Conservation (phyloP, 2,329 filamentous ascomycete species). For the Hypomyces rosellus region DNA sequence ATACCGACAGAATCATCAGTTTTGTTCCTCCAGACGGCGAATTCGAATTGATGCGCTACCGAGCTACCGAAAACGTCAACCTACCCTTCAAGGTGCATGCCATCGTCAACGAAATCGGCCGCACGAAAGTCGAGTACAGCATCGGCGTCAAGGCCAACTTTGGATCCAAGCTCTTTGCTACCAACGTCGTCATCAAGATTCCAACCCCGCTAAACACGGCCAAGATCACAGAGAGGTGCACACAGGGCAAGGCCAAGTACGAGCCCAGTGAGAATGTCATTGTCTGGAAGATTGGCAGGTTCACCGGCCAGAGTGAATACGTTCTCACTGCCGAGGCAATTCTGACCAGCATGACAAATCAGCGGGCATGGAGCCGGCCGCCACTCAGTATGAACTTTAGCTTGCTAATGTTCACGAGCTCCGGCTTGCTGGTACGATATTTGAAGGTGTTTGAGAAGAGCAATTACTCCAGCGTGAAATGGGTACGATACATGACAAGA, state of each 20-base stretch:
- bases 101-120: slow-evolving; percentile 95
- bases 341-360: slow-evolving; percentile 94
- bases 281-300: slow-evolving; percentile 98
- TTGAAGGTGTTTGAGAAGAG: slow-evolving; percentile 99
- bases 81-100: slow-evolving; percentile 97
- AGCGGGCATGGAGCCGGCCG: slow-evolving; percentile 93
- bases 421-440: slow-evolving; percentile 84
- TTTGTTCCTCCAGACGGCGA: slow-evolving; percentile 96
- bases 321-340: slow-evolving; percentile 91
- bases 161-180: slow-evolving; percentile 90
- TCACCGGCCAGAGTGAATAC: slow-evolving; percentile 95
- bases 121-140: slow-evolving; percentile 97
- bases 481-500: slow-evolving; percentile 98
- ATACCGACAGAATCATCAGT: slow-evolving; percentile 91
- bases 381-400: slow-evolving; percentile 89
- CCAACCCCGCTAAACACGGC: slow-evolving; percentile 96
- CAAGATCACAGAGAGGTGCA: slow-evolving; percentile 84
- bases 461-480: slow-evolving; percentile 98
- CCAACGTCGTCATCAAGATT: slow-evolving; percentile 89
- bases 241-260: slow-evolving; percentile 96
- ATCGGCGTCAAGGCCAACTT: slow-evolving; percentile 98
- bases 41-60: slow-evolving; percentile 98
- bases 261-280: slow-evolving; percentile 98
- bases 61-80: slow-evolving; percentile 97
- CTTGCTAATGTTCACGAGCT: slow-evolving; percentile 96